phyloP scores from a whole-genome alignment of 805 yeast genomes.

The Grigorovia jiainica region DNA sequence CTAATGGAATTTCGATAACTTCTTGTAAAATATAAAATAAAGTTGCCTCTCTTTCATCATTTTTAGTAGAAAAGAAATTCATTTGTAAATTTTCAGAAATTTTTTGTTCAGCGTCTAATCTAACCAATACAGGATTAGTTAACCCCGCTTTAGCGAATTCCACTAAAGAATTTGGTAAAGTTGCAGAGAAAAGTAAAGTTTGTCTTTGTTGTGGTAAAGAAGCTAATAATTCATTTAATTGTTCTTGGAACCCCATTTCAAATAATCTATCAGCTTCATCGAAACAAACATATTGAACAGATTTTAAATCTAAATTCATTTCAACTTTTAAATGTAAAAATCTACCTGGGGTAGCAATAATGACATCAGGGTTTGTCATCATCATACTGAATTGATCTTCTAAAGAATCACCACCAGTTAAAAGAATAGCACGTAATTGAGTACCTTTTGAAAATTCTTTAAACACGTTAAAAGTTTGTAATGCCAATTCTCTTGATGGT shows the following conservation, averaged over 20 bases:
- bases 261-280: conserved; percentile 97
- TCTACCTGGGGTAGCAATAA: conserved; percentile 97
- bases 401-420: conserved; percentile 97
- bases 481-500: conserved; percentile 93
- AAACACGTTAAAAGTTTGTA: conserved; percentile 82
- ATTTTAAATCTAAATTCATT: conserved; percentile 76
- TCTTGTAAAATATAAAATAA: conserved; percentile 69
- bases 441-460: conserved; percentile 82
- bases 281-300: conserved; percentile 84
- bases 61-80: conserved; percentile 75
- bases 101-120: conserved; percentile 88
- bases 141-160: conserved; percentile 97
- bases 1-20: conserved; percentile 74
- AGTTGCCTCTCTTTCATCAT: conserved; percentile 84
- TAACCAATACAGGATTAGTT: conserved; percentile 80
- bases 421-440: conserved; percentile 65
- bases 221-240: conserved; percentile 78
- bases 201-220: conserved; percentile 78
- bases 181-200: conserved; percentile 86
- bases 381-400: conserved; percentile 91
- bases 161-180: conserved; percentile 83
- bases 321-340: conserved; percentile 92
- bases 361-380: conserved; percentile 90
- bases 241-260: conserved; percentile 94
- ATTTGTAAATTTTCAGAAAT: conserved; percentile 84